These are phyloP conservation scores for Eremochloa ophiuroides DNA, from an alignment of 176 grass and related monocot genomes.

Conservation along the genomic window DNA sequence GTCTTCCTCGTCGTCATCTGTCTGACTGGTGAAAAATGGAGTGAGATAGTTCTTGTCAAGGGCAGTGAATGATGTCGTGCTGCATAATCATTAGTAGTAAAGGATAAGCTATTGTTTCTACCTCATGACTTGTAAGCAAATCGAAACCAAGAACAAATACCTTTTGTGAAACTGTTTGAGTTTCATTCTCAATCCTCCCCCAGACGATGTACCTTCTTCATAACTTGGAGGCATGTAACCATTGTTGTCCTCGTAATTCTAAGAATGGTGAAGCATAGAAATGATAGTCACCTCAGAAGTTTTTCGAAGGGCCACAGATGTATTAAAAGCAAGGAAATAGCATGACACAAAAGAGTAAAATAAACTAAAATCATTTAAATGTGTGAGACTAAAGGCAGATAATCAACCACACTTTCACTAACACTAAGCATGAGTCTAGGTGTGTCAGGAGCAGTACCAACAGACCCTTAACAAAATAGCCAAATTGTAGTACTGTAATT, in stretches of 20 bases:
- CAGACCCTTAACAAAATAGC: background rate
- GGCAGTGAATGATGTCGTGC: constrained; percentile 87
- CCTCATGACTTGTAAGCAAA: background rate
- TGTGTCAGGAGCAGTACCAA: background rate
- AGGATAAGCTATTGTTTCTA: constrained; percentile 8
- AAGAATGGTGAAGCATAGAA: constrained; percentile 27
- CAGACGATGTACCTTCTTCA: constrained; percentile 78
- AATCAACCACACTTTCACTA: background rate
- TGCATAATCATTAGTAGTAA: constrained; percentile 39
- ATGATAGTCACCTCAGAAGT: background rate
- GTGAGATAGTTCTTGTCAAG: constrained; percentile 97
- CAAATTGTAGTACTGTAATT: background rate
- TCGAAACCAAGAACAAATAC: constrained; percentile 34
- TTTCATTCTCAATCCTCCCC: constrained; percentile 82
- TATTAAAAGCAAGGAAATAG: constrained; percentile 24
- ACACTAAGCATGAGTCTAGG: background rate
- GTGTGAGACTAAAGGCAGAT: background rate
- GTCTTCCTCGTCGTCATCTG: constrained; percentile 65
- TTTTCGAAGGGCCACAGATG: background rate
- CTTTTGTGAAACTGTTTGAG: constrained; percentile 98
- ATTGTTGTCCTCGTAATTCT: constrained; percentile 74
- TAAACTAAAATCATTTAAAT: background rate
- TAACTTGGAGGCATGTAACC: constrained; percentile 71
- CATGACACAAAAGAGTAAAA: background rate
- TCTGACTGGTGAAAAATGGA: constrained; percentile 97